Evolutionary conservation across 345 rosid genomes (phyloP).

Genomic region (Firmiana major): DNA sequence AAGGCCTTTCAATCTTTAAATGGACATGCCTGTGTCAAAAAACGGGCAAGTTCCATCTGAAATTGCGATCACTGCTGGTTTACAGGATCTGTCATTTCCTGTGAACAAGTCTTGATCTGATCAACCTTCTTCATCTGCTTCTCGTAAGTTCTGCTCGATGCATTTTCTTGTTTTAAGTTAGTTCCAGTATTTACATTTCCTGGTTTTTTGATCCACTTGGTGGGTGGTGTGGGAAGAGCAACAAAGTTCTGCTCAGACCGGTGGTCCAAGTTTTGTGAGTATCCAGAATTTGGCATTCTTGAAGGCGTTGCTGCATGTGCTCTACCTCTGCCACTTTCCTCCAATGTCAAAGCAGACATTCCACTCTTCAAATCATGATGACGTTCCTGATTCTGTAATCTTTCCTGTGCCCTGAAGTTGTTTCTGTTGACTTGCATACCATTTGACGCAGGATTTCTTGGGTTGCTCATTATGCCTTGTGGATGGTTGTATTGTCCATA

Average conservation of each 20-base stretch:
- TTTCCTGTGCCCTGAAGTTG: conserved; percentile 39
- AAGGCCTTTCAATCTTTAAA: background rate
- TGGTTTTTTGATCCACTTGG: conserved; percentile 50
- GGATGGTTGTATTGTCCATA: conserved; percentile 39
- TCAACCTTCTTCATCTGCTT: conserved; percentile 51
- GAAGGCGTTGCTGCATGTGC: conserved; percentile 16
- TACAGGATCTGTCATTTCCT: conserved; percentile 23
- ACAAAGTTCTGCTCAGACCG: conserved; percentile 39
- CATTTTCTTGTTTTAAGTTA: conserved; percentile 34
- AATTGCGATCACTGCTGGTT: conserved; percentile 17
- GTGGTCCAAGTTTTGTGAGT: conserved; percentile 18
- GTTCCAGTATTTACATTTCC: conserved; percentile 31
- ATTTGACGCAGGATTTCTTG: conserved; percentile 42
- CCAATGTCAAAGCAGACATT: conserved; percentile 48
- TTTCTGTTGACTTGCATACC: conserved; percentile 43
- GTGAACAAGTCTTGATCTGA: conserved; percentile 46
- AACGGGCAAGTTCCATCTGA: background rate
- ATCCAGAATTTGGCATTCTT: conserved; percentile 31
- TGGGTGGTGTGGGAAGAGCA: conserved; percentile 60
- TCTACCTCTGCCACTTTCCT: conserved; percentile 42
- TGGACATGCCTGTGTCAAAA: conserved; percentile 6
- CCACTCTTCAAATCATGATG: conserved; percentile 45
- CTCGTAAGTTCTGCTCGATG: conserved; percentile 35
- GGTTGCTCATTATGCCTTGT: conserved; percentile 39
- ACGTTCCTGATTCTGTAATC: conserved; percentile 43